Conservation (phyloP, 1,139 yeast genomes). For the Blastobotrys capitulatus region DNA sequence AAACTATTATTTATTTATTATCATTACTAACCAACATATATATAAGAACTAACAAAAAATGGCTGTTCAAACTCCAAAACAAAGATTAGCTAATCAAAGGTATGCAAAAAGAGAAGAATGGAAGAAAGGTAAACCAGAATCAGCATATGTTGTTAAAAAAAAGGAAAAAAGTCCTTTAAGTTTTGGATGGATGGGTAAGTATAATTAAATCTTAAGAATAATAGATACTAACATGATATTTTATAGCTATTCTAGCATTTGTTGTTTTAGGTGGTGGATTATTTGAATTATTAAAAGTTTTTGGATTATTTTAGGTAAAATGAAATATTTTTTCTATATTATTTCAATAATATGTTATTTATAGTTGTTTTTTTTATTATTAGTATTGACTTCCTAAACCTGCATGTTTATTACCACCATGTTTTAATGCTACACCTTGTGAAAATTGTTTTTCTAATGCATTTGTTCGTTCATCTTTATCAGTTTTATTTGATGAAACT, state of each 20-base stretch:
- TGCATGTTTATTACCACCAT: slow-evolving; percentile 14
- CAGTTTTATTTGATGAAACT: slow-evolving; percentile 8
- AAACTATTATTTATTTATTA: too few relatives aligned
- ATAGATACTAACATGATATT: background rate
- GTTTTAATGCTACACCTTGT: slow-evolving; percentile 22
- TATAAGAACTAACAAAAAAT: background rate
- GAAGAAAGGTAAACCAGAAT: slow-evolving; percentile 57
- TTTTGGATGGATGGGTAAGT: slow-evolving; percentile 54
- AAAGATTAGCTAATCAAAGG: slow-evolving; percentile 76
- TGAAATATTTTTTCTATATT: too few relatives aligned
- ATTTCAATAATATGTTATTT: too few relatives aligned
- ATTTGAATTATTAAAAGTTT: slow-evolving; percentile 50
- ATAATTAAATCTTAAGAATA: background rate
- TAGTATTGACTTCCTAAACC: slow-evolving; percentile 19
- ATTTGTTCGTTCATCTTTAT: slow-evolving; percentile 5
- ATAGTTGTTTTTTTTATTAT: background rate
- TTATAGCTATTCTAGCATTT: slow-evolving; percentile 46
- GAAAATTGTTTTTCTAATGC: slow-evolving; percentile 22
- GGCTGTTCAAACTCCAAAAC: slow-evolving; percentile 64
- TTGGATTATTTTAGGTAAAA: slow-evolving; percentile 28
- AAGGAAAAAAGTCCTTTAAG: slow-evolving; percentile 46
- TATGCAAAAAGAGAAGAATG: slow-evolving; percentile 69
- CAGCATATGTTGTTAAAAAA: slow-evolving; percentile 42
- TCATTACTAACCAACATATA: too few relatives aligned
- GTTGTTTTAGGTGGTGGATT: slow-evolving; percentile 80